Evolutionary conservation across 192 early-diverging fungal genomes (phyloP).

Genomic region (Allomyces macrogynus): DNA sequence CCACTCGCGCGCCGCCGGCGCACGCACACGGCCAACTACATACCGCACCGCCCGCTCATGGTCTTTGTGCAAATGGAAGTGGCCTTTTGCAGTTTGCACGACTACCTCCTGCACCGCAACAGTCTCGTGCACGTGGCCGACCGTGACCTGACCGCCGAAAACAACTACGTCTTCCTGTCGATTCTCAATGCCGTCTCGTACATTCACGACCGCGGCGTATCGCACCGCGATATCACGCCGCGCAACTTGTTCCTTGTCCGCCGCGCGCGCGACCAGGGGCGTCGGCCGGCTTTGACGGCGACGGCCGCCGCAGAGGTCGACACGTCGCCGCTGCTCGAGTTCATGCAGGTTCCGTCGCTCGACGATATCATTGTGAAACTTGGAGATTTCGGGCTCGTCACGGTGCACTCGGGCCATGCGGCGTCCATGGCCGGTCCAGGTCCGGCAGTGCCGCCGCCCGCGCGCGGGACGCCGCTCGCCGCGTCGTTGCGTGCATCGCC

Average conservation of each 20-base stretch:
- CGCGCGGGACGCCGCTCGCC: too few species aligned
- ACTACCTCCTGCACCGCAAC: slow-evolving; percentile 40
- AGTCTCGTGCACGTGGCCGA: slow-evolving; percentile 27
- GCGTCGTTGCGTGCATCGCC: too few species aligned
- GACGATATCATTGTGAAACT: slow-evolving; percentile 49
- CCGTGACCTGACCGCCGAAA: neutral
- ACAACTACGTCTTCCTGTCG: slow-evolving; percentile 32
- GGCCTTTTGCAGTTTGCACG: slow-evolving; percentile 43
- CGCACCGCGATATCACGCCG: slow-evolving; percentile 59
- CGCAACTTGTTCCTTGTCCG: slow-evolving; percentile 43
- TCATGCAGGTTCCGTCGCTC: slow-evolving; percentile 17
- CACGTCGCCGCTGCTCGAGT: slow-evolving; percentile 3
- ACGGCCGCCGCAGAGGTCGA: neutral
- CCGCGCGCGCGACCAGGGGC: slow-evolving; percentile 5
- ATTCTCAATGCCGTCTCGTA: slow-evolving; percentile 60
- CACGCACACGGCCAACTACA: too few species aligned
- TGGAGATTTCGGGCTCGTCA: slow-evolving; percentile 93
- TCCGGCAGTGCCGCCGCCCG: too few species aligned
- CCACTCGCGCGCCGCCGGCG: too few species aligned
- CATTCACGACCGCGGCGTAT: slow-evolving; percentile 49
- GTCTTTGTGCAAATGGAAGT: slow-evolving; percentile 86
- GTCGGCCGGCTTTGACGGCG: neutral
- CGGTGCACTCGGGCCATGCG: slow-evolving; percentile 9
- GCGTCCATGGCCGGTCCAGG: neutral
- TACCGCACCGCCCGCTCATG: slow-evolving; percentile 11